Evolutionary conservation across 2,329 filamentous ascomycete genomes (phyloP).

Genomic region (Apiospora malaysiana): DNA sequence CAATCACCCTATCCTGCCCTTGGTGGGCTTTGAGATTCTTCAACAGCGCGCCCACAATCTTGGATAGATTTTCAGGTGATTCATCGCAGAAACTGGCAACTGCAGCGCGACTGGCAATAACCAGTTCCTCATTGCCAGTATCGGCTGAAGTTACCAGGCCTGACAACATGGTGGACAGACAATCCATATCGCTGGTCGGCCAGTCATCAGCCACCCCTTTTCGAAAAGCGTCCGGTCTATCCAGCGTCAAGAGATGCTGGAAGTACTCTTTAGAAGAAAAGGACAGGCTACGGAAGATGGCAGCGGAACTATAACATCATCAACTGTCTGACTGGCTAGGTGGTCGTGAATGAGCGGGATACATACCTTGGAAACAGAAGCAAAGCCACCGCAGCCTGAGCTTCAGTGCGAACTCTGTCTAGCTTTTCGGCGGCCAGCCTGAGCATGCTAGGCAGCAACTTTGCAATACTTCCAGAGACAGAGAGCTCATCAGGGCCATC

Average conservation of each 20-base stretch:
- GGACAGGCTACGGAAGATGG: slow-evolving; percentile 45
- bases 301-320: slow-evolving; percentile 40
- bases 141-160: slow-evolving; percentile 77
- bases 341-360: slow-evolving; percentile 22
- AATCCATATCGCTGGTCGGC: slow-evolving; percentile 39
- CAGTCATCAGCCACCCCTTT: slow-evolving; percentile 45
- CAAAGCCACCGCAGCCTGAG: slow-evolving; percentile 59
- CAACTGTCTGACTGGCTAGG: slow-evolving; percentile 24
- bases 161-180: slow-evolving; percentile 62
- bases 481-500: slow-evolving; percentile 13
- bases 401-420: slow-evolving; percentile 79
- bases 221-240: slow-evolving; percentile 44
- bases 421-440: slow-evolving; percentile 87
- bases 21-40: slow-evolving; percentile 59
- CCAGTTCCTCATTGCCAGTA: slow-evolving; percentile 76
- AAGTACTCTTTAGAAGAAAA: slow-evolving; percentile 70
- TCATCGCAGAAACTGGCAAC: slow-evolving; percentile 60
- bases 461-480: slow-evolving; percentile 34
- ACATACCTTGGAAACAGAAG: slow-evolving; percentile 54
- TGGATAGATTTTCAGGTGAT: slow-evolving; percentile 46
- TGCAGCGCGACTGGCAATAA: slow-evolving; percentile 71
- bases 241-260: slow-evolving; percentile 55
- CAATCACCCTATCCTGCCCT: slow-evolving; percentile 71
- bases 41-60: slow-evolving; percentile 57
- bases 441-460: slow-evolving; percentile 58